These are phyloP conservation scores for Pseudogymnoascus destructans DNA, from an alignment of 2,329 filamentous ascomycete genomes.

Conservation along the genomic window DNA sequence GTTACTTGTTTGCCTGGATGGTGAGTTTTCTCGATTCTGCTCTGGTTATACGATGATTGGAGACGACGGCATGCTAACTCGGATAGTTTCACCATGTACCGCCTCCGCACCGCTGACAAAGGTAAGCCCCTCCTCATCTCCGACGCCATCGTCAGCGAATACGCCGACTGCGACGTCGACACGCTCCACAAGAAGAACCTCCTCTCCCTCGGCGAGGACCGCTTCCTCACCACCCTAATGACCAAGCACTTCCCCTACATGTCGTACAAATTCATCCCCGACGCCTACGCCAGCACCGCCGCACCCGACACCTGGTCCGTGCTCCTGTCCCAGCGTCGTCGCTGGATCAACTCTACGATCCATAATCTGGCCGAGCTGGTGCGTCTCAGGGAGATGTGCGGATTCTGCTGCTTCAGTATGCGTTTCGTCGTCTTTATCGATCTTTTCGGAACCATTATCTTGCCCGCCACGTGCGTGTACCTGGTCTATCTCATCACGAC, in stretches of 20 bases:
- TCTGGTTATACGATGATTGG: neutral
- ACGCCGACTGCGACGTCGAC: conserved; percentile 78
- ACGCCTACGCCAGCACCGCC: conserved; percentile 90
- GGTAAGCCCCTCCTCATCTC: conserved; percentile 90
- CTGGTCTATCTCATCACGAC: conserved; percentile 79
- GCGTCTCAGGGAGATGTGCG: conserved; percentile 83
- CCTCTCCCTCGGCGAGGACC: conserved; percentile 87
- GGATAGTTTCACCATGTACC: conserved; percentile 94
- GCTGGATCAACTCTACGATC: conserved; percentile 99
- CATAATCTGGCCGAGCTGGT: conserved; percentile 96
- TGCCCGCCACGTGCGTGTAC: conserved; percentile 83
- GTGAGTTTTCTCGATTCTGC: conserved; percentile 41
- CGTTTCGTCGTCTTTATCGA: conserved; percentile 94
- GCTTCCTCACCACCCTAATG: conserved; percentile 94
- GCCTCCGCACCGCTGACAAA: conserved; percentile 82
- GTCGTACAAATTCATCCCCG: conserved; percentile 90
- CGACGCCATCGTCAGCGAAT: conserved; percentile 76
- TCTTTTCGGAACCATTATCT: conserved; percentile 78
- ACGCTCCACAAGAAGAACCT: conserved; percentile 93
- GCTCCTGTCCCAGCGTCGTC: conserved; percentile 94
- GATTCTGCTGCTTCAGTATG: conserved; percentile 99
- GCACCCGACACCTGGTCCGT: conserved; percentile 88
- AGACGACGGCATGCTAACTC: conserved; percentile 27
- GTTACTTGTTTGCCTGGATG: conserved; percentile 98
- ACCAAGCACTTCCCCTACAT: conserved; percentile 92